A percentile compares a stretch with the other conserved stretches of the same genome.
Evolutionary conservation across 2,329 filamentous ascomycete species (phyloP).

Genomic region (Alternaria viburni): DNA sequence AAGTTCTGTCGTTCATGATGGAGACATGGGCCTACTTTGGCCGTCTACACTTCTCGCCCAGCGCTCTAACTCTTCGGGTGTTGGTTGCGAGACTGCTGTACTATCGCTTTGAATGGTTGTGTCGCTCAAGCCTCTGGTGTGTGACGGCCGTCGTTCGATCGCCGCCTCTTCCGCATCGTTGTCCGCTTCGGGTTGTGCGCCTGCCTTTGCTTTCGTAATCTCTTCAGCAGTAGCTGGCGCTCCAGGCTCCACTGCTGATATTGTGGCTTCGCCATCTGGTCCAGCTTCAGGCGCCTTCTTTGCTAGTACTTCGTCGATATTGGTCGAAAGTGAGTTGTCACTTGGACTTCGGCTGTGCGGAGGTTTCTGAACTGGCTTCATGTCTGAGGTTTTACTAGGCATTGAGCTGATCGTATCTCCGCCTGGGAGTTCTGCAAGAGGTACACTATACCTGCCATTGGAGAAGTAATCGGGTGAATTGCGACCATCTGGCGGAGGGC

Average conservation of each 20-base stretch:
- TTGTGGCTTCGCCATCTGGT: not conserved
- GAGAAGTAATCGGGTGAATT: constrained; percentile 36
- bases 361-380: constrained; percentile 20
- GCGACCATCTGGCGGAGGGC: constrained; percentile 29
- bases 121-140: constrained; percentile 41
- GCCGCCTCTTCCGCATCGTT: not conserved
- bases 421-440: constrained; percentile 41
- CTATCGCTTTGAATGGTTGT: constrained; percentile 40
- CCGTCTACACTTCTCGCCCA: constrained; percentile 28
- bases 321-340: constrained; percentile 30
- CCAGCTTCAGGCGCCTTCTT: constrained; percentile 6
- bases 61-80: constrained; percentile 38
- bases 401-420: constrained; percentile 33
- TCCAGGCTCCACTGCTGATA: not conserved
- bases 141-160: constrained; percentile 36
- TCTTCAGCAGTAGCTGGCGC: not conserved
- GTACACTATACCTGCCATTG: constrained; percentile 19
- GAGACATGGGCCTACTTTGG: constrained; percentile 20
- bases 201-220: not conserved
- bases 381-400: constrained; percentile 21
- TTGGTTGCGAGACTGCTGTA: constrained; percentile 44
- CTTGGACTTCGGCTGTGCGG: constrained; percentile 34
- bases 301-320: constrained; percentile 38
- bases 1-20: constrained; percentile 1
- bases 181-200: not conserved